Percentiles rank a stretch among this genome's conserved stretches.
These are phyloP conservation scores for Dorcoceras hygrometricum DNA, from an alignment of 257 asterid genomes.

Conservation along the genomic window DNA sequence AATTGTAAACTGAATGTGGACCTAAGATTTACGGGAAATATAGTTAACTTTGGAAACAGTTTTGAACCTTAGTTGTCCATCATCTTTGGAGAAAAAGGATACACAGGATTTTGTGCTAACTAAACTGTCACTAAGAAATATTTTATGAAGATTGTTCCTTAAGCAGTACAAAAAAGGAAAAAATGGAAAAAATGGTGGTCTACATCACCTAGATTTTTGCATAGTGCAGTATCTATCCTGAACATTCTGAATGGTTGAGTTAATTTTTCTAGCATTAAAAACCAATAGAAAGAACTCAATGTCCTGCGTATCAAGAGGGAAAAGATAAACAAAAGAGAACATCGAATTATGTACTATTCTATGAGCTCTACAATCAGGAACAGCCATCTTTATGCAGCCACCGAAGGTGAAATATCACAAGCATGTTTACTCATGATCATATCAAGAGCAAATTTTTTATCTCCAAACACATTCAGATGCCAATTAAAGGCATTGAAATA, in stretches of 20 bases:
- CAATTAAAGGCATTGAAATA: conserved; percentile 15
- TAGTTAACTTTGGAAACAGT: too few species aligned
- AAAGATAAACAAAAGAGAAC: neutral
- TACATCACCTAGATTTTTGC: neutral
- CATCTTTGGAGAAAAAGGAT: too few species aligned
- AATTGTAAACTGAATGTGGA: too few species aligned
- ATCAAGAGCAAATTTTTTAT: conserved; percentile 6
- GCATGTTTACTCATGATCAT: conserved; percentile 8
- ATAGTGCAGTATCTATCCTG: neutral
- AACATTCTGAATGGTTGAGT: conserved; percentile 15
- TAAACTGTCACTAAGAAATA: too few species aligned
- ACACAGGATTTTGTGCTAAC: too few species aligned
- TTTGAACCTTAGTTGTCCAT: too few species aligned
- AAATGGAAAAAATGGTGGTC: too few species aligned
- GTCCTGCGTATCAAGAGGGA: neutral
- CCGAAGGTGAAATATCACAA: conserved; percentile 1
- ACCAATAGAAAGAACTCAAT: neutral
- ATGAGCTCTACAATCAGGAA: conserved; percentile 13
- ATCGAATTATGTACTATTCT: neutral
- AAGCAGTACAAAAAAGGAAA: too few species aligned
- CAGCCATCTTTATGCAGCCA: conserved; percentile 12
- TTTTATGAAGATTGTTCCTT: too few species aligned
- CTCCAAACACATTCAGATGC: conserved; percentile 18
- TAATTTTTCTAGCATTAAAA: conserved; percentile 1
- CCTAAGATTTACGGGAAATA: too few species aligned